Conservation (phyloP, 495 filamentous ascomycete genomes). For the Penicillium angulare region DNA sequence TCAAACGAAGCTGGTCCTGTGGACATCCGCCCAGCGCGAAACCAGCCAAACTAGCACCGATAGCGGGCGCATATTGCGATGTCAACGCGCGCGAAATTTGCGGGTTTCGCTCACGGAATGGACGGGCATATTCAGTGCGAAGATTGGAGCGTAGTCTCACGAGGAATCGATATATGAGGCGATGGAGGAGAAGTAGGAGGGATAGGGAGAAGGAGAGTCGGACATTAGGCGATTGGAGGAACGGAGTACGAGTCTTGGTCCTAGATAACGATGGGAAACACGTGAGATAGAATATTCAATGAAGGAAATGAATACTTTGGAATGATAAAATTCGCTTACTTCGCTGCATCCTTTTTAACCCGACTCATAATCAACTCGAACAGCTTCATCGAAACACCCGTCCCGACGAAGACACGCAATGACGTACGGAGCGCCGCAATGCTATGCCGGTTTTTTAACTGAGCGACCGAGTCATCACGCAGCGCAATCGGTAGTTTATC, state of each 20-base stretch:
- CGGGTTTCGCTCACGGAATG: conserved; percentile 83
- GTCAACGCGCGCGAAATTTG: conserved; percentile 69
- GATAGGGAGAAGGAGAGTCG: conserved; percentile 79
- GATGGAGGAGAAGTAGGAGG: conserved; percentile 79
- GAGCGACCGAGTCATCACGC: conserved; percentile 50
- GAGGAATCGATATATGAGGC: conserved; percentile 89
- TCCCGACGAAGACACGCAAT: conserved; percentile 71
- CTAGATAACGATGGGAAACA: too few species aligned
- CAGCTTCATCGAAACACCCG: conserved; percentile 66
- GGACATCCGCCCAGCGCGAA: conserved; percentile 79
- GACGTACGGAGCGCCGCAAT: conserved; percentile 74
- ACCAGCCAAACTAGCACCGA: conserved; percentile 84
- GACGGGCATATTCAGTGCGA: conserved; percentile 66
- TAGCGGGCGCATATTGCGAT: conserved; percentile 77
- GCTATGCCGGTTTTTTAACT: conserved; percentile 67
- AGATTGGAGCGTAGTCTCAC: conserved; percentile 73
- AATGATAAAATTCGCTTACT: conserved; percentile 19
- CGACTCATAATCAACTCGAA: conserved; percentile 56
- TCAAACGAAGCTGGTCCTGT: conserved; percentile 70
- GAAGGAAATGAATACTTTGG: neutral
- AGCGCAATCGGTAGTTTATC: conserved; percentile 58
- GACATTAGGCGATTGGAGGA: conserved; percentile 68
- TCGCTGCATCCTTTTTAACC: conserved; percentile 36
- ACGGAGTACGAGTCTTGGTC: conserved; percentile 44
- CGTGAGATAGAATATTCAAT: neutral